Percentiles rank a stretch among this genome's conserved stretches.
These are phyloP conservation scores for Metarhizium humberi DNA, from an alignment of 2,329 filamentous ascomycete genomes.

Conservation along the genomic window DNA sequence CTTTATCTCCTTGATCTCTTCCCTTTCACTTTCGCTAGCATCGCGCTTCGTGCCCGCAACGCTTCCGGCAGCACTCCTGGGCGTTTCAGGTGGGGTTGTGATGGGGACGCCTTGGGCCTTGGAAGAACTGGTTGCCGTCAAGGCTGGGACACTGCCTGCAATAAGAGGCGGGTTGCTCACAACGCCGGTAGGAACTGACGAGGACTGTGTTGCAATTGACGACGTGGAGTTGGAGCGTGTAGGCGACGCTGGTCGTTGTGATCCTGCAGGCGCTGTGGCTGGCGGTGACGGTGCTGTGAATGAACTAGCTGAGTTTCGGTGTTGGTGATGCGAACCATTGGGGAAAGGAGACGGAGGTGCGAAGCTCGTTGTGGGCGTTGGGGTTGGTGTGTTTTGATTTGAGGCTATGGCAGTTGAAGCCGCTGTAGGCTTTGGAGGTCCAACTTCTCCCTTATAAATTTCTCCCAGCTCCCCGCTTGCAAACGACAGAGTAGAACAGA, in stretches of 20 bases:
- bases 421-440: slow-evolving; percentile 35
- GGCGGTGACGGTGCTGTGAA: slow-evolving; percentile 48
- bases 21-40: slow-evolving; percentile 43
- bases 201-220: slow-evolving; percentile 61
- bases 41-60: slow-evolving; percentile 45
- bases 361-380: slow-evolving; percentile 58
- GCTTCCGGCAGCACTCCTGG: slow-evolving; percentile 32
- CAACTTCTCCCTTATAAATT: slow-evolving; percentile 61
- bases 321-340: slow-evolving; percentile 38
- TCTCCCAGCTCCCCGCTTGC: slow-evolving; percentile 75
- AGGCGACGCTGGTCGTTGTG: slow-evolving; percentile 64
- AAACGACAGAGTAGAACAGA: slow-evolving; percentile 89
- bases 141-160: slow-evolving; percentile 64
- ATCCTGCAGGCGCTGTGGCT: slow-evolving; percentile 45
- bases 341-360: slow-evolving; percentile 52
- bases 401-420: slow-evolving; percentile 33
- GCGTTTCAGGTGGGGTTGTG: slow-evolving; percentile 86
- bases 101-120: slow-evolving; percentile 59
- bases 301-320: slow-evolving; percentile 50
- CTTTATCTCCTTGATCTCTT: slow-evolving; percentile 49
- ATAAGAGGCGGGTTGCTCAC: slow-evolving; percentile 73
- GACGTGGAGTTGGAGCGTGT: slow-evolving; percentile 79
- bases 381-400: slow-evolving; percentile 57
- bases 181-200: slow-evolving; percentile 38
- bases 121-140: slow-evolving; percentile 64